Percentiles rank a stretch among this genome's conserved stretches.
Conservation (phyloP, 371 early-diverging fungal genomes). For the Nosema granulosis region DNA sequence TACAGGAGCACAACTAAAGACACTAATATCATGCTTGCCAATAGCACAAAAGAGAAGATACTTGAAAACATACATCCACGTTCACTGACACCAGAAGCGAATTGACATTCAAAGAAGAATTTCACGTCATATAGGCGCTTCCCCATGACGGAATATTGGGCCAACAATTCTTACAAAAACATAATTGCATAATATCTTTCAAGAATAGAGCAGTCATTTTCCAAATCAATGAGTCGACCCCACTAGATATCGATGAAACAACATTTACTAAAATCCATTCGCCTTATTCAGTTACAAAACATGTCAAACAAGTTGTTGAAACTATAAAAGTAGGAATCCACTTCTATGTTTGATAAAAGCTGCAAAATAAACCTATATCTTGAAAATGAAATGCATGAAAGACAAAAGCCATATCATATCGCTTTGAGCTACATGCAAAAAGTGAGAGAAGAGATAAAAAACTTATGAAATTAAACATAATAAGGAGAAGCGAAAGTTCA, state of each 20-base stretch:
- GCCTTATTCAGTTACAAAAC: neutral
- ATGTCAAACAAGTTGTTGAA: neutral
- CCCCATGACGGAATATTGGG: neutral
- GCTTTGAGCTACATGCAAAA: neutral
- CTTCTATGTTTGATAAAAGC: neutral
- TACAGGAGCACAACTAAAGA: no score
- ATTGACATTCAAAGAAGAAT: neutral
- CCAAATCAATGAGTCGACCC: neutral
- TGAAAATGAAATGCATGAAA: neutral
- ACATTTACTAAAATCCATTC: neutral
- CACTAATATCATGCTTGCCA: no score
- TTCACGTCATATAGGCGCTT: neutral
- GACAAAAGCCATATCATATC: neutral
- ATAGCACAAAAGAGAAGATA: no score
- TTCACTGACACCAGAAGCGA: no score
- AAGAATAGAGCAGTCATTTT: neutral
- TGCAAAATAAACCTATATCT: neutral
- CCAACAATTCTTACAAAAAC: neutral
- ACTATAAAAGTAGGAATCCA: neutral
- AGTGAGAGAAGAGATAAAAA: slow-evolving; percentile 3
- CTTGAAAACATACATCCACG: no score
- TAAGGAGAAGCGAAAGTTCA: neutral
- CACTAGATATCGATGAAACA: neutral
- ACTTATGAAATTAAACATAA: slow-evolving; percentile 12
- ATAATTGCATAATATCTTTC: neutral